Base-by-base conservation (phyloP, 2,329 filamentous ascomycete species). In the Cercospora sesami region DNA sequence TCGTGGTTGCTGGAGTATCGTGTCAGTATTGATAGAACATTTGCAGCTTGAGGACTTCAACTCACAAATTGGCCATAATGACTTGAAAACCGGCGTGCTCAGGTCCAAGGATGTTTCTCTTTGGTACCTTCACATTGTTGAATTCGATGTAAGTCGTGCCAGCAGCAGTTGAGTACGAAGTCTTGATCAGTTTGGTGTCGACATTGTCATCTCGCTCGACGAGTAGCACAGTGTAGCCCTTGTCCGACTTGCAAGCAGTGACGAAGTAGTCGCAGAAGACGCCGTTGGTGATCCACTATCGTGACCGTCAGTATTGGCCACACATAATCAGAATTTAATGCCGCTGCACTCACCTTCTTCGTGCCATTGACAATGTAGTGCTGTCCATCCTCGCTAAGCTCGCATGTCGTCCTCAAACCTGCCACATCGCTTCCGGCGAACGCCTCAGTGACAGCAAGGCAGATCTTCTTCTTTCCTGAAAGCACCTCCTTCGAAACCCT, bases 61-160 rank as follows among this genome's bases (percentile, higher is more conserved):
- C 63, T 42, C 62, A 81, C 91, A 96, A 96, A 82, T 96, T 96
- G 81, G 86, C 88, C 77, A 95, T 85, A 76, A 96, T 92, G 31
- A 95, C 91, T 69, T 90, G 86, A 76, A 96, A 94, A 6, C 93
- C 93, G 82, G 94, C 91, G 83, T 95, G 88, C 81, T 96, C 92
- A 77, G 91, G 83, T 69, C 93, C 93, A 5, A 96, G 83, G 16
- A 96, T 82, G 79, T 95, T 89, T 77, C 89, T 86, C 0, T 88
- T 90, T 0, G 93, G 92, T 0, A 96, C 92, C 82, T 93, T 93
- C 79, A 94, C 92, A 73, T 95, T 91, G 80, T 94, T 91, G 78
- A 92, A 94, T 61, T 92, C 91, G 75, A 96, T 86, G 78, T 87
- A 94, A 3, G 91, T 87, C 0, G 92, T 95, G 21, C 88, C 93